These are phyloP conservation scores for Cymbopogon citratus DNA, from an alignment of 176 grass and related monocot genomes.

Conservation along the genomic window DNA sequence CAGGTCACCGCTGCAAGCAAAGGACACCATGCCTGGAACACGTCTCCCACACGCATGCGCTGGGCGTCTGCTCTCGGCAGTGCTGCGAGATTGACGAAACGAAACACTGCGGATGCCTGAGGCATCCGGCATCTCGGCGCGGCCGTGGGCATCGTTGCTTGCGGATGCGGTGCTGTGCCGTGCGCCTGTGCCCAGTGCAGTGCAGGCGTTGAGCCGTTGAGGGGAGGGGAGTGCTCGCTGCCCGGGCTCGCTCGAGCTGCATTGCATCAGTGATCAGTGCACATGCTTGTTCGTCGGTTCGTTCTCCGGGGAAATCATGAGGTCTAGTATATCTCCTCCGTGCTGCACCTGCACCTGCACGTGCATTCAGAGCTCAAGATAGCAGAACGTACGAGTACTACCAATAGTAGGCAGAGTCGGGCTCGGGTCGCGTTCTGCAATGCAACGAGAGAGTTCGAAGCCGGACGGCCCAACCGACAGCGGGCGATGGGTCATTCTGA, in stretches of 20 bases:
- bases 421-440: neutral
- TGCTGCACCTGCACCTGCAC: neutral
- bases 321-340: neutral
- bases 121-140: neutral
- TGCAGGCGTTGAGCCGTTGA: neutral
- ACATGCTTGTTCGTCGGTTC: neutral
- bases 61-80: neutral
- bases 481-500: neutral
- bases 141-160: neutral
- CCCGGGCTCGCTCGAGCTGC: neutral
- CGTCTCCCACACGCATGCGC: slow-evolving; percentile 28
- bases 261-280: neutral
- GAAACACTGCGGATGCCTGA: neutral
- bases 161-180: neutral
- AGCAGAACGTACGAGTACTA: too few species aligned
- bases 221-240: neutral
- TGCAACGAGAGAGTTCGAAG: neutral
- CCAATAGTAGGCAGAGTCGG: neutral
- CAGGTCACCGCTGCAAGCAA: slow-evolving; percentile 3
- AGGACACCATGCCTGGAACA: neutral
- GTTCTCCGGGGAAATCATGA: neutral
- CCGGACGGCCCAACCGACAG: slow-evolving; percentile 2
- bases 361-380: neutral
- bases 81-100: neutral
- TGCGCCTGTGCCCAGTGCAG: neutral